Base-by-base conservation (phyloP, 2,329 filamentous ascomycete species). In the Scleromitrula shiraiana region DNA sequence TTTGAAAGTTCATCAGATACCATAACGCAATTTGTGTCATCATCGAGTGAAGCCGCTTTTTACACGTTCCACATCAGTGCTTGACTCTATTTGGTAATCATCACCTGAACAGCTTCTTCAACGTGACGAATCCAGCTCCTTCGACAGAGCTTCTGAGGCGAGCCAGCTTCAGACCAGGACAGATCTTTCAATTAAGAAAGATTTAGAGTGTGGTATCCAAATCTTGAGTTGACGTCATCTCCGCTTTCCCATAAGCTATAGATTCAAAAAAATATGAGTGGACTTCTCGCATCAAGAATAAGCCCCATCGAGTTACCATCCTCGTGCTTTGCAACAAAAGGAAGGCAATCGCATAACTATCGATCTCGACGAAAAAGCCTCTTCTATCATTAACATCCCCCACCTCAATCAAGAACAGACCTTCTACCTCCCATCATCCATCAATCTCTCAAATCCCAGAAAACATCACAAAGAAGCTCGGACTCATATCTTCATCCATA, bases 251-350 rank as follows among this genome's bases (percentile, higher is more conserved):
- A 73, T 73, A 74, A 75, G 70, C 70, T 73, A 73, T 68, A 69
- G 70, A 73, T 68, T 67, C 67, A 55, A 61, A 70, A 69, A 68
- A 70, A 69, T 55, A 22, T 68, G 67, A 53, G 29, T 61, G 64
- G 62, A 77, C 85, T 85, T 85, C 88, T 95, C 89, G 90, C 85
- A 78, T 89, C 91, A 85, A 96, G 88, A 96, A 95, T 97, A 89
- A 96, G 91, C 91, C 91, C 91, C 91, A 95, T 97, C 89, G 90
- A 95, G 91, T 97, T 94, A 95, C 87, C 76, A 70, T 67, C 65
- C 64, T 57, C 56, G 52, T 61, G 60, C 59, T 57, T 55, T 52
- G 56, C 60, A 63, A 59, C 54, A 50, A 22, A 52, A 33, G 52
- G 65, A 71, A 65, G 72, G 86, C 88, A 95, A 96, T 95, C 91